Base-by-base conservation (phyloP, 2,329 filamentous ascomycete genomes). In the Sclerotinia subarctica region DNA sequence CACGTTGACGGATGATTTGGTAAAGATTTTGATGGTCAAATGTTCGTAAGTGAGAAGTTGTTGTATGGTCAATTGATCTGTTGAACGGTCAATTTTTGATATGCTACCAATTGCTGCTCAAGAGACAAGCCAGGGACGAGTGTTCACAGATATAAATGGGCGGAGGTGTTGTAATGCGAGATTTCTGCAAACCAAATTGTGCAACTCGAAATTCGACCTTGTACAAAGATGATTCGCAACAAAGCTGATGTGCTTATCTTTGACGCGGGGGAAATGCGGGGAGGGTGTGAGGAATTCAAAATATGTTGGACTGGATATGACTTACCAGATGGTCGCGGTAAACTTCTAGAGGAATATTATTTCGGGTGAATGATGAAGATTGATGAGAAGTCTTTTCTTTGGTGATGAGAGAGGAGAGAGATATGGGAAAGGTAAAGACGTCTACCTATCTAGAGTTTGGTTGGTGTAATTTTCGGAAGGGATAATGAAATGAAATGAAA, bases 391-490 rank as follows among this genome's bases (percentile, higher is more conserved):
- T 26, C 2, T 54, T 5, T 26, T 42, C n/a, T 8, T 5, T 26
- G 17, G 38, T 3, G 38, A 3, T 2, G 38, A 13, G 38, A 46
- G 49, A 44, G n/a, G 11, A 42, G 26, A 42, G 35, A 44, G 26
- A 13, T 46, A n/a, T 51, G 29, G 17, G 10, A 3, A 2, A 10
- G 15, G 57, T 17, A 10, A 32, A 4, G 42, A 7, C 10, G 8
- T 47, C n/a, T 38, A 13, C 35, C 35, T 13, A 38, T 38, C 11
- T 32, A 26, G 26, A 46, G 7, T 26, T 26, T 59, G 13, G 26
- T 26, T 57, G 35, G 54, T 57, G 54, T 57, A 42, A 57, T 49
- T 3, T n/a, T 60, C 21, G 44, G 58, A 24, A 60, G 29, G 29
- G n/a, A 57, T 24, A n/a, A n/a, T n/a, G n/a, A n/a, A 19, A 57